Evolutionary conservation across 805 yeast species (phyloP), one percentile per base, ranked within the genome.

Genomic region (Saturnispora sekii): DNA sequence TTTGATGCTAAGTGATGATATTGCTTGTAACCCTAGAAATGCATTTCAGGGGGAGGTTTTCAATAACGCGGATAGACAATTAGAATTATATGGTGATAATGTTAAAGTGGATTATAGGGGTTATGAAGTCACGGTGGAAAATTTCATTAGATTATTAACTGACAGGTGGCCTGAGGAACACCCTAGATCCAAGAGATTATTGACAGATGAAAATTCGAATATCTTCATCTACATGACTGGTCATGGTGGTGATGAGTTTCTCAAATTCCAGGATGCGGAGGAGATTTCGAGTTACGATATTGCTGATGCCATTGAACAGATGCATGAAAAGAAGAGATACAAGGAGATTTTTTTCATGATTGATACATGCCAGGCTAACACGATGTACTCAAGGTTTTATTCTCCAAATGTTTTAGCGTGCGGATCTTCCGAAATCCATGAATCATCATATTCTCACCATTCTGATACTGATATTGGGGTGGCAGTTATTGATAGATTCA

Each of bases 281-380:
- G 98, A 93, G 58, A 88, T 93, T 47, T 88, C 96, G 2, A 80
- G 96, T 9, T 82, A 86, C 66, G 99, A 93, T 64, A 75, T 93
- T 49, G 97, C 98, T 1, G 96, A 93, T 65, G 97, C 97, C 2
- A 86, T 93, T 66, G 94, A 78, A 43, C 97, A 93, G 61, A 93
- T 93, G 98, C 78, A 86, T 67, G 96, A 90, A 61, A 89, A 89
- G 75, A 84, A 84, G 54, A 73, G 98, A 45, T 93, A 93, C 68
- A 88, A 89, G 55, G 97, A 93, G 67, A 84, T 93, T 31, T 79
- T 93, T 59, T 93, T 93, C 65, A 93, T 93, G 97, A 84, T 93
- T 51, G 99, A 93, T 63, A 93, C 99, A 0, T 93, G 99, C 60
- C 98, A 93, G 68, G 98, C 98, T 21, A 93, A 90, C 64, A 87